Evolutionary conservation across 306 rosid species (phyloP), one percentile per base, ranked within the genome.

Genomic region (Fragaria iinumae): DNA sequence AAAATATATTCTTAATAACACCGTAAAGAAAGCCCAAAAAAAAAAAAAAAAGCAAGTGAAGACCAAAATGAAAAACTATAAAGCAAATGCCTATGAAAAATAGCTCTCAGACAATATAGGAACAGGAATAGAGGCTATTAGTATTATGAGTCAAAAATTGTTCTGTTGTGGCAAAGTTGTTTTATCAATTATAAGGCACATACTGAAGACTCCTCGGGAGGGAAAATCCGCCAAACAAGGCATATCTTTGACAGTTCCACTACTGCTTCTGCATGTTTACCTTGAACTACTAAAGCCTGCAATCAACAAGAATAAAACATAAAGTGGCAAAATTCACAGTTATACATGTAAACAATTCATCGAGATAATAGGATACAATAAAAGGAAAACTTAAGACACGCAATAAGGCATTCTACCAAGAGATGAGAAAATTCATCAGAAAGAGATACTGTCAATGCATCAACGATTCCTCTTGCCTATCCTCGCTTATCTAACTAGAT

Each of bases 281-380:
- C 95, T 90, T 94, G 98, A 87, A 94, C 89, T 82, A 89, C 91
- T 82, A 87, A 75, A 75, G 98, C 98, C 98, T 94, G 72, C 76
- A 67, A 78, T 74, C 21, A 63, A 77, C 18, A 25, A 73, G 74
- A 11, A 67, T 18, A 39, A 53, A 38, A 21, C 78, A 45, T 21
- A 23, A 47, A 44, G 41, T 27, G 65, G 34, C n/a, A 65, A 44
- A 14, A n/a, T 57, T 21, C 16, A 25, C 32, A 57, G 12, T 23
- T 57, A 3, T 57, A 57, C 12, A 60, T 12, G 34, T 29, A 60
- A 25, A 29, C 21, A 71, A 49, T 32, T 29, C 75, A 49, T 12
- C 14, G 2, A 32, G 36, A 47, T 18, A 39, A 52, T 29, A 32
- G 47, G n/a, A 50, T 50, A 8, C 62, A 71, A 32, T 49, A 71